Evolutionary conservation across 345 rosid species (phyloP).

Genomic region (Eucalyptus marginata): DNA sequence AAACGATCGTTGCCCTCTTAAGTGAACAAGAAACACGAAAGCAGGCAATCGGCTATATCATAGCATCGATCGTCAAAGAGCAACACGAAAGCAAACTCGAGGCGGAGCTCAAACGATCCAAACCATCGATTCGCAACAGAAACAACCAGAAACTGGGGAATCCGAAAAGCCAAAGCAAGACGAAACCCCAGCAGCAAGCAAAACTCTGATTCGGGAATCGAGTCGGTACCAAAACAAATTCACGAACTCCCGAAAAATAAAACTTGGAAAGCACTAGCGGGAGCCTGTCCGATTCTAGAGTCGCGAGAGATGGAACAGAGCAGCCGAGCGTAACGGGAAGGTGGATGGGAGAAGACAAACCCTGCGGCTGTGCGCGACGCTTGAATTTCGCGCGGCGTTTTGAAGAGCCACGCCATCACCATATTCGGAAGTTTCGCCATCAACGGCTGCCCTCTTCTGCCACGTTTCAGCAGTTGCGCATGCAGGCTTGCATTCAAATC

Average conservation of each 20-base stretch:
- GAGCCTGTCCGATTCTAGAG: not conserved
- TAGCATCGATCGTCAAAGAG: not conserved
- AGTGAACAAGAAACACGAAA: not conserved
- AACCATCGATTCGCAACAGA: not conserved
- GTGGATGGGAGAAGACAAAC: not conserved
- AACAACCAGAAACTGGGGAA: not conserved
- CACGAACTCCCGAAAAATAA: not conserved
- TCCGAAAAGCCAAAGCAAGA: not conserved
- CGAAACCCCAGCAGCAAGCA: not conserved
- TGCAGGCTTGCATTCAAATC: too few species aligned
- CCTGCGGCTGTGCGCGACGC: not conserved
- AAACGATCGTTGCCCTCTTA: not conserved
- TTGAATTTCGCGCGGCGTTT: not conserved
- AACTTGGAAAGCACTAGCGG: not conserved
- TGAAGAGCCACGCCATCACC: too few species aligned
- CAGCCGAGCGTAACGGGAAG: not conserved
- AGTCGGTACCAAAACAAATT: not conserved
- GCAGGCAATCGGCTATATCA: not conserved
- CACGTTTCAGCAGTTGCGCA: too few species aligned
- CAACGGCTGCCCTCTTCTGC: too few species aligned
- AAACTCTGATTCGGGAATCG: not conserved
- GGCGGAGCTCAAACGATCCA: not conserved
- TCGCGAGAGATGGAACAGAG: not conserved
- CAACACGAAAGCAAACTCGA: not conserved
- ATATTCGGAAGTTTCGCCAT: too few species aligned